These are phyloP conservation scores for Neurospora sublineolata DNA, from an alignment of 495 filamentous ascomycete species.

Conservation along the genomic window DNA sequence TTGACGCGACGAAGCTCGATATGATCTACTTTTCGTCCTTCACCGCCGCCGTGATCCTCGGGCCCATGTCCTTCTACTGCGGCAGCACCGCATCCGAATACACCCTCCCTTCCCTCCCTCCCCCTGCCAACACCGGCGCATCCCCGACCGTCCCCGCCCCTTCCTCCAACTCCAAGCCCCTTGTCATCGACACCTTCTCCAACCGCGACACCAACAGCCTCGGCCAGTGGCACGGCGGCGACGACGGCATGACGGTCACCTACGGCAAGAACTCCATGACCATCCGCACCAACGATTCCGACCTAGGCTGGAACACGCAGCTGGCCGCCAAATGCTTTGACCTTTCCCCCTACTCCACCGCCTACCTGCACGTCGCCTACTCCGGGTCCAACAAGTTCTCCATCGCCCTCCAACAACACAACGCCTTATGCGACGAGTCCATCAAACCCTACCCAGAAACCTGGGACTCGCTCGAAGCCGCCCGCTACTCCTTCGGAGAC, in stretches of 20 bases:
- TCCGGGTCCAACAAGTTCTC: slow-evolving; percentile 56
- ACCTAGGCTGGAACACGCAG: slow-evolving; percentile 60
- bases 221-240: slow-evolving; percentile 60
- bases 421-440: slow-evolving; percentile 45
- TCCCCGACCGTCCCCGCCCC: slow-evolving; percentile 37
- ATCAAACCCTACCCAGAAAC: slow-evolving; percentile 60
- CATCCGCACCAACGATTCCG: slow-evolving; percentile 53
- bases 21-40: slow-evolving; percentile 38
- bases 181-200: slow-evolving; percentile 60
- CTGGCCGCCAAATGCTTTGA: slow-evolving; percentile 49
- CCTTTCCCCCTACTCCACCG: slow-evolving; percentile 41
- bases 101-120: slow-evolving; percentile 28
- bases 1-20: slow-evolving; percentile 42
- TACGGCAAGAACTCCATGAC: slow-evolving; percentile 41
- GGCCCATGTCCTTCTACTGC: slow-evolving; percentile 51
- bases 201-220: slow-evolving; percentile 47
- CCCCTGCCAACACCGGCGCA: slow-evolving; percentile 4
- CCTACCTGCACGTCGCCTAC: slow-evolving; percentile 65
- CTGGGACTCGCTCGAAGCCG: slow-evolving; percentile 61
- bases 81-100: slow-evolving; percentile 41
- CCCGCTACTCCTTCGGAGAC: slow-evolving; percentile 44
- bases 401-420: slow-evolving; percentile 63
- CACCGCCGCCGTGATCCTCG: slow-evolving; percentile 38
- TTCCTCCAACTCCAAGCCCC: slow-evolving; percentile 32
- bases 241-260: slow-evolving; percentile 39